A percentile compares a stretch with the other conserved stretches of the same genome.
phyloP scores from a whole-genome alignment of 1,284 basidiomycete genomes.

The Ustilago sp. region DNA sequence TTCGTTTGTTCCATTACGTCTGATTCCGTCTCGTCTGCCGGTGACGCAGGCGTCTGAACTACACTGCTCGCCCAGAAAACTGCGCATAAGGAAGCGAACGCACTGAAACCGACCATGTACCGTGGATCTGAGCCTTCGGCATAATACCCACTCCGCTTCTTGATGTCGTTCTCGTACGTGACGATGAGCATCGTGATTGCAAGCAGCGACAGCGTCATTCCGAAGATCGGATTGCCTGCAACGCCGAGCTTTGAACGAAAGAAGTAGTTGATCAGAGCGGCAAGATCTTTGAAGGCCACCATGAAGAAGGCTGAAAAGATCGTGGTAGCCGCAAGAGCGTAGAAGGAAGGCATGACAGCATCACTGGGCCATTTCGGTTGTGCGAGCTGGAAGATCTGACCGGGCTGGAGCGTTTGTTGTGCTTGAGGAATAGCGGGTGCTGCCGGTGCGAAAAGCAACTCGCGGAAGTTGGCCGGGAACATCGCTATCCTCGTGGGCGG shows the following conservation, averaged over 20 bases:
- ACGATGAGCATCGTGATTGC: slow-evolving; percentile 36
- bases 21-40: slow-evolving; percentile 12
- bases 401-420: slow-evolving; percentile 29
- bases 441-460: slow-evolving; percentile 28
- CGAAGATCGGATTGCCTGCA: slow-evolving; percentile 29
- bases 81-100: slow-evolving; percentile 20
- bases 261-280: slow-evolving; percentile 37
- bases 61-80: slow-evolving; percentile 39
- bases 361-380: slow-evolving; percentile 40
- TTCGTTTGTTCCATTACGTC: not conserved
- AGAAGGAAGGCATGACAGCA: slow-evolving; percentile 37
- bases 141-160: slow-evolving; percentile 39
- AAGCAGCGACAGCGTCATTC: slow-evolving; percentile 24
- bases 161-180: slow-evolving; percentile 48
- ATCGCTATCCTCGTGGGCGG: slow-evolving; percentile 35
- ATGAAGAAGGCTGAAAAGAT: slow-evolving; percentile 34
- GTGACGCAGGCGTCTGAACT: slow-evolving; percentile 15
- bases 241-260: slow-evolving; percentile 26
- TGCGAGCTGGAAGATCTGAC: slow-evolving; percentile 44
- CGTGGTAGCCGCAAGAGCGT: slow-evolving; percentile 30
- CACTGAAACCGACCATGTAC: slow-evolving; percentile 26
- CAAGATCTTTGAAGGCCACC: slow-evolving; percentile 40
- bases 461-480: slow-evolving; percentile 44
- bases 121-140: slow-evolving; percentile 34
- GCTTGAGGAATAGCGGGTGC: slow-evolving; percentile 26